Evolutionary conservation across 2,329 filamentous ascomycete species (phyloP).

Genomic region (Ophiocordyceps camponoti-leonardi): DNA sequence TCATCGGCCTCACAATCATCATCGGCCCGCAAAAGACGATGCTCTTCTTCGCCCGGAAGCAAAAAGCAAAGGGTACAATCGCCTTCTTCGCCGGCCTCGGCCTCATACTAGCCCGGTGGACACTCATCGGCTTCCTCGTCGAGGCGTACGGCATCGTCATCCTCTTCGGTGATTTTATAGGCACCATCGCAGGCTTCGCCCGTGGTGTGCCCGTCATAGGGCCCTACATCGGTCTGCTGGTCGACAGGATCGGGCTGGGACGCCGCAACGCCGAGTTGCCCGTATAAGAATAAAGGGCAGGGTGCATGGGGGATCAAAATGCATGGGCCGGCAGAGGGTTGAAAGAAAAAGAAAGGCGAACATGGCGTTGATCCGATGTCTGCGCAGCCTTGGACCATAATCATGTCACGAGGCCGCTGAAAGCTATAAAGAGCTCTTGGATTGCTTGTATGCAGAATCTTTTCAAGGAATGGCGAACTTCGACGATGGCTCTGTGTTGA

Average conservation of each 20-base stretch:
- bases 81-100: conserved; percentile 73
- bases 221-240: conserved; percentile 59
- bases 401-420: background rate
- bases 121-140: conserved; percentile 74
- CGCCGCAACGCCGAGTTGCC: conserved; percentile 62
- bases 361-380: background rate
- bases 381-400: background rate
- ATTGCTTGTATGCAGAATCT: conserved; percentile 13
- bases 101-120: conserved; percentile 81
- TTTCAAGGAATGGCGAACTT: conserved; percentile 7
- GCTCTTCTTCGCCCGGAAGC: conserved; percentile 82
- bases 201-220: conserved; percentile 72
- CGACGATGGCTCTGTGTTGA: conserved; percentile 1
- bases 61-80: conserved; percentile 81
- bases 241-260: conserved; percentile 55
- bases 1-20: conserved; percentile 89
- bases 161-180: conserved; percentile 90
- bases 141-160: conserved; percentile 88
- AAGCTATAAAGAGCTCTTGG: conserved; percentile 4
- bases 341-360: background rate
- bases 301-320: background rate
- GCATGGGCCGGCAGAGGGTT: background rate
- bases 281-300: conserved; percentile 32
- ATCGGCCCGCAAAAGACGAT: conserved; percentile 85
- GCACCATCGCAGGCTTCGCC: conserved; percentile 78